These are phyloP conservation scores for Dichotomocladium elegans DNA, from an alignment of 371 early-diverging fungal genomes.

Conservation along the genomic window DNA sequence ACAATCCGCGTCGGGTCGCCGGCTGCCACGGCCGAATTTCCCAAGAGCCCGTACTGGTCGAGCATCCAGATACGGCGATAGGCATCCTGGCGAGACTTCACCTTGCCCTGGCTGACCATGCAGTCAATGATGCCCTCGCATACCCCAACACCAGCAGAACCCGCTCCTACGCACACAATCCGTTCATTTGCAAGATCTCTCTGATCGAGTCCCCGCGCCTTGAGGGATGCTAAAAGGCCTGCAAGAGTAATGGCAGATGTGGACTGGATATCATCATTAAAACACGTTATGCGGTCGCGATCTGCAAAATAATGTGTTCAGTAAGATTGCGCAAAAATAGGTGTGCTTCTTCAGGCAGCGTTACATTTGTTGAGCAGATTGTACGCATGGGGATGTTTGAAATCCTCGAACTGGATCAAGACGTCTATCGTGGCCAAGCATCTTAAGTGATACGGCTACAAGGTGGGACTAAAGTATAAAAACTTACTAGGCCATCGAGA, in stretches of 20 bases:
- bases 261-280: conserved; percentile 70
- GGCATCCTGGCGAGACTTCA: conserved; percentile 56
- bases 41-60: conserved; percentile 53
- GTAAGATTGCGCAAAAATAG: too few species aligned
- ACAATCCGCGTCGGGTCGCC: conserved; percentile 17
- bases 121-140: conserved; percentile 63
- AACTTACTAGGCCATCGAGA: conserved; percentile 60
- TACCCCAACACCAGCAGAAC: conserved; percentile 64
- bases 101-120: conserved; percentile 58
- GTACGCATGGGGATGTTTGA: conserved; percentile 55
- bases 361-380: conserved; percentile 58
- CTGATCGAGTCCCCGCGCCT: conserved; percentile 43
- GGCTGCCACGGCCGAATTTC: conserved; percentile 36
- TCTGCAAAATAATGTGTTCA: conserved; percentile 33
- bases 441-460: neutral
- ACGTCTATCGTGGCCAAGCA: conserved; percentile 21
- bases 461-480: neutral
- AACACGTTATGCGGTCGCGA: conserved; percentile 56
- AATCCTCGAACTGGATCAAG: conserved; percentile 56
- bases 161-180: conserved; percentile 67
- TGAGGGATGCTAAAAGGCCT: conserved; percentile 58
- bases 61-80: conserved; percentile 56
- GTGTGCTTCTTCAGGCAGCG: neutral
- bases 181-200: conserved; percentile 41
- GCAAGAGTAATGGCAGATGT: conserved; percentile 64